A percentile compares a stretch with the other conserved stretches of the same genome.
These are phyloP conservation scores for Gorgonomyces haynaldii DNA, from an alignment of 192 early-diverging fungal species.

Conservation along the genomic window DNA sequence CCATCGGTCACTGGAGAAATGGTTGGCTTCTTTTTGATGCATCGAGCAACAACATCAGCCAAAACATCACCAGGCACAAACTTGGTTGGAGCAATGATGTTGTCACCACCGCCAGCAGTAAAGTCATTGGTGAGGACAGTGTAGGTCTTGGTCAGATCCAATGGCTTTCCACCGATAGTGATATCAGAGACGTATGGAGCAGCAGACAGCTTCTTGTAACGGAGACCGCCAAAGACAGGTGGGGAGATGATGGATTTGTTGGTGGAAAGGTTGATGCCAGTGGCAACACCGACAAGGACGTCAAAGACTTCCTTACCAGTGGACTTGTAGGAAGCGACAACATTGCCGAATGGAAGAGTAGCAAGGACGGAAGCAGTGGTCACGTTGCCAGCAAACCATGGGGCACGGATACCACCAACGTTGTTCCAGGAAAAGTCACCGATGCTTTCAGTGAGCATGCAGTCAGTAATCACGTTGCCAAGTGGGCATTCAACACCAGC, in stretches of 20 bases:
- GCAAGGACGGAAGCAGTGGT: slow-evolving; percentile 44
- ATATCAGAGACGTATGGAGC: slow-evolving; percentile 3
- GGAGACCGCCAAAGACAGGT: slow-evolving; percentile 32
- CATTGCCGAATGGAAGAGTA: slow-evolving; percentile 56
- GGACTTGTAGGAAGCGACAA: slow-evolving; percentile 30
- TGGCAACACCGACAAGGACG: slow-evolving; percentile 35
- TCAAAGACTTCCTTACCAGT: slow-evolving; percentile 40
- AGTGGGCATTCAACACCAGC: slow-evolving; percentile 43
- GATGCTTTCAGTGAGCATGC: slow-evolving; percentile 32
- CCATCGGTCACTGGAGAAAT: not conserved
- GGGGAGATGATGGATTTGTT: slow-evolving; percentile 38
- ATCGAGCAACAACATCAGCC: slow-evolving; percentile 14
- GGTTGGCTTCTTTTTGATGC: not conserved
- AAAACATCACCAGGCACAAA: slow-evolving; percentile 2
- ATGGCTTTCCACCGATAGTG: slow-evolving; percentile 16
- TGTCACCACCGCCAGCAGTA: slow-evolving; percentile 52
- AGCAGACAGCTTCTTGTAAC: slow-evolving; percentile 10
- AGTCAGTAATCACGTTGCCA: slow-evolving; percentile 56
- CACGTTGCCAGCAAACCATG: slow-evolving; percentile 39
- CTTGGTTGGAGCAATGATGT: slow-evolving; percentile 23
- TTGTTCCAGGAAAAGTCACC: slow-evolving; percentile 27
- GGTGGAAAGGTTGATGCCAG: slow-evolving; percentile 12
- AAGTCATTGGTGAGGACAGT: slow-evolving; percentile 43
- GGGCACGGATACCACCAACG: slow-evolving; percentile 50
- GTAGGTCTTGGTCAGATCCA: slow-evolving; percentile 35